Conservation (phyloP, 805 yeast genomes). For the Ogataea nonfermentans region DNA sequence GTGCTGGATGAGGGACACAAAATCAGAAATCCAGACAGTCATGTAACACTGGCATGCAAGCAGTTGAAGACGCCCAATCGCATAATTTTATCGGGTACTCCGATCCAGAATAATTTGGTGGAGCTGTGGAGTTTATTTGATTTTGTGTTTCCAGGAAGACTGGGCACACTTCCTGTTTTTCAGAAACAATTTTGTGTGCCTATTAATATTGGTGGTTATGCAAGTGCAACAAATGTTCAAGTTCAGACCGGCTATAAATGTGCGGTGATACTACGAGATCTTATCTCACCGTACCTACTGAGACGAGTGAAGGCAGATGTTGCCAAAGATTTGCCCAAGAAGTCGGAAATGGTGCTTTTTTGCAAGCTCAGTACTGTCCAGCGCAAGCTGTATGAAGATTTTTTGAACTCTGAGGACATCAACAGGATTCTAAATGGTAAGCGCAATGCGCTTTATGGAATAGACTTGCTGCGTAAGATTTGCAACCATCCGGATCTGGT, state of each 20-base stretch:
- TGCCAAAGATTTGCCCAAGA: slow-evolving; percentile 90
- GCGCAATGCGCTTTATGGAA: slow-evolving; percentile 82
- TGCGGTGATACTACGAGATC: slow-evolving; percentile 84
- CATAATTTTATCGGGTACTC: slow-evolving; percentile 90
- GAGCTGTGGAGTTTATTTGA: slow-evolving; percentile 96
- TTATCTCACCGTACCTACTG: slow-evolving; percentile 85
- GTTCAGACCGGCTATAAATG: slow-evolving; percentile 96
- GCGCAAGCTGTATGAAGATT: slow-evolving; percentile 67
- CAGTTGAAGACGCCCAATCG: slow-evolving; percentile 82
- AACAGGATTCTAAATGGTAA: slow-evolving; percentile 69
- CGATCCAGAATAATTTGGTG: slow-evolving; percentile 87
- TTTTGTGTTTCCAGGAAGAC: slow-evolving; percentile 89
- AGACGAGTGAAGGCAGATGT: slow-evolving; percentile 91
- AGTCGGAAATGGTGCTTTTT: slow-evolving; percentile 90
- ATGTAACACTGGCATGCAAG: slow-evolving; percentile 80
- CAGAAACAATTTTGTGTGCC: slow-evolving; percentile 91
- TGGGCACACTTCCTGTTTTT: slow-evolving; percentile 94
- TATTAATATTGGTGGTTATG: slow-evolving; percentile 95
- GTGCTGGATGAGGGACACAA: slow-evolving; percentile 96
- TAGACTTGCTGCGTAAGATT: slow-evolving; percentile 84
- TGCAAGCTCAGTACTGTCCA: slow-evolving; percentile 81
- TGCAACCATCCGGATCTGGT: slow-evolving; percentile 95
- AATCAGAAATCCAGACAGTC: slow-evolving; percentile 91
- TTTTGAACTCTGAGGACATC: slow-evolving; percentile 74
- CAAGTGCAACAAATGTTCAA: slow-evolving; percentile 93